Evolutionary conservation across 2,329 filamentous ascomycete genomes (phyloP).

Genomic region (Fonsecaea pedrosoi): DNA sequence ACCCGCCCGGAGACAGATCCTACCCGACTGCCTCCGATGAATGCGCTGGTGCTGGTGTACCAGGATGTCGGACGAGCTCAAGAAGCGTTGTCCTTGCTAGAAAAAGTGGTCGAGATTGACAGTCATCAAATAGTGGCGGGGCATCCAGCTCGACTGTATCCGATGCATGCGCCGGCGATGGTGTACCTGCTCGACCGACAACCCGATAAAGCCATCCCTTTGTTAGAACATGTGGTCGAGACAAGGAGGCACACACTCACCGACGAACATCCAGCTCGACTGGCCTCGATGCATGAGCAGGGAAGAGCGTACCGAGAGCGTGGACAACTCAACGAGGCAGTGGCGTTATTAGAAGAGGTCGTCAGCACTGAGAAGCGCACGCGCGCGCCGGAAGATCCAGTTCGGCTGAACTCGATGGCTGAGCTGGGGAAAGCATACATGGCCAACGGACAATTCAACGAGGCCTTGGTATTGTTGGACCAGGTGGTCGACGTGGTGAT

Average conservation of each 20-base stretch:
- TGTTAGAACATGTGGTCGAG: neutral
- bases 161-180: neutral
- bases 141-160: neutral
- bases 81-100: neutral
- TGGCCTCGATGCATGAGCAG: neutral
- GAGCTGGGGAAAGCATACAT: slow-evolving; percentile 29
- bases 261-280: slow-evolving; percentile 10
- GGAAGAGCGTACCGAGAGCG: neutral
- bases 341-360: neutral
- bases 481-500: slow-evolving; percentile 1
- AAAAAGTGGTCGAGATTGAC: neutral
- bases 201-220: neutral
- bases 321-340: neutral
- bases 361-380: slow-evolving; percentile 8
- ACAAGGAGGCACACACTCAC: neutral
- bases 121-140: neutral
- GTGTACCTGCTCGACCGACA: neutral
- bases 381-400: slow-evolving; percentile 41
- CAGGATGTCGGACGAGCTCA: neutral
- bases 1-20: neutral
- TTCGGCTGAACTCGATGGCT: slow-evolving; percentile 28
- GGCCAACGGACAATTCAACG: neutral
- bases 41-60: neutral
- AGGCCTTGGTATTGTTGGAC: neutral
- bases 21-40: neutral